These are phyloP conservation scores for Populus hybrid DNA, from an alignment of 441 rosid genomes.

Conservation along the genomic window DNA sequence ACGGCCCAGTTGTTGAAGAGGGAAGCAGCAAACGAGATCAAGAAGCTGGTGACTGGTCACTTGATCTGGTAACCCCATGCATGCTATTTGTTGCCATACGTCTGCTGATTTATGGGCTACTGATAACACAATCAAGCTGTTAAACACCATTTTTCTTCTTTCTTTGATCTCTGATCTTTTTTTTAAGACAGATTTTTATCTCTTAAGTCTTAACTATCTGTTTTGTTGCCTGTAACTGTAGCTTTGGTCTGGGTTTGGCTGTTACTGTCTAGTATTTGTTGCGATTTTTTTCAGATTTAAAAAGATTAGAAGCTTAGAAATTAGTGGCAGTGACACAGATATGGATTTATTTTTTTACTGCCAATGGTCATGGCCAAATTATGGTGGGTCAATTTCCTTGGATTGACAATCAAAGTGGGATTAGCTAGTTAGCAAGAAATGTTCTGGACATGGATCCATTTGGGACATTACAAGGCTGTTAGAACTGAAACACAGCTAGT, in stretches of 20 bases:
- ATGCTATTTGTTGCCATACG: constrained; percentile 48
- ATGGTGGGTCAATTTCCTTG: not conserved
- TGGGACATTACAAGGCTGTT: not conserved
- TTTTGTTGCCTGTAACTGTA: not conserved
- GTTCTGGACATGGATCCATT: not conserved
- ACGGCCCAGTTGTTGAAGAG: constrained; percentile 61
- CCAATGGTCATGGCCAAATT: not conserved
- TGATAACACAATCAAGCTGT: constrained; percentile 32
- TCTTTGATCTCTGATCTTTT: not conserved
- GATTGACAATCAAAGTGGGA: not conserved
- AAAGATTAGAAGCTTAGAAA: not conserved
- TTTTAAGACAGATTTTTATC: not conserved
- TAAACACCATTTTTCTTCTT: constrained; percentile 53
- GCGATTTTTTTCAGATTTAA: not conserved
- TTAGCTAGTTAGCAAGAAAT: not conserved
- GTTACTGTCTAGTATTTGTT: not conserved
- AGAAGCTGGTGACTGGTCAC: constrained; percentile 52
- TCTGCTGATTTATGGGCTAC: constrained; percentile 58
- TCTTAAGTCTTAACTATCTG: not conserved
- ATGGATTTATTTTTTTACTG: not conserved
- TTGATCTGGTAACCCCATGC: constrained; percentile 42
- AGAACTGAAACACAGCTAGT: not conserved
- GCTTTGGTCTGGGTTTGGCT: not conserved
- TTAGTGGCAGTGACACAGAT: not conserved
- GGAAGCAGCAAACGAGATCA: constrained; percentile 50